Base-by-base conservation (phyloP, 805 yeast species). In the Lachancea meyersii region DNA sequence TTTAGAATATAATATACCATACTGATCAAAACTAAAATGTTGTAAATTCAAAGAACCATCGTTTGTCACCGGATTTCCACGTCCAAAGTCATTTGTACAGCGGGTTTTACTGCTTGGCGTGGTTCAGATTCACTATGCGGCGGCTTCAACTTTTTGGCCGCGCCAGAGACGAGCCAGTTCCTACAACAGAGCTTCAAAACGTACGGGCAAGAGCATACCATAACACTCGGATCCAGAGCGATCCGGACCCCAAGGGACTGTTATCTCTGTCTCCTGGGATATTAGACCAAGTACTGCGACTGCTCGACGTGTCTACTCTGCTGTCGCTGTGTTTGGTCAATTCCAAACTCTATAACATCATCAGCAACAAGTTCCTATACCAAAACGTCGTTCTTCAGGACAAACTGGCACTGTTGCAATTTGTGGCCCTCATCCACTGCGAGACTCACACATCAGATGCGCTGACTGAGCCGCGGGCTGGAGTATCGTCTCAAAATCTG, bases 61-160 rank as follows among this genome's bases (percentile, higher is more conserved):
- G n/a, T n/a, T n/a, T n/a, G n/a, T n/a, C n/a, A n/a, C n/a, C n/a
- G n/a, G n/a, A n/a, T n/a, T n/a, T n/a, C n/a, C n/a, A n/a, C n/a
- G n/a, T n/a, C n/a, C n/a, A n/a, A n/a, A n/a, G n/a, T n/a, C n/a
- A n/a, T n/a, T n/a, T n/a, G n/a, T n/a, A 10, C 28, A 13, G 13
- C 13, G 10, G 28, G 13, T 14, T 11, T 10, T 10, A 10, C 13
- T 10, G 28, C 4, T 10, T 26, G 10, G 14, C 28, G 4, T 4
- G 10, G 5, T 5, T 26, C 13, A 26, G 13, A 10, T 26, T 26
- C 28, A 8, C 18, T 32, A 68, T 68, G 73, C 63, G 55, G 44
- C 61, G 64, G 40, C 64, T 70, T 46, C 76, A 71, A 53, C 53
- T 71, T 5, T 69, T 71, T 35, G 75, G 75, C 17, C 44, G 68